Conservation (phyloP, 345 rosid species). For the Garcia nutans region DNA sequence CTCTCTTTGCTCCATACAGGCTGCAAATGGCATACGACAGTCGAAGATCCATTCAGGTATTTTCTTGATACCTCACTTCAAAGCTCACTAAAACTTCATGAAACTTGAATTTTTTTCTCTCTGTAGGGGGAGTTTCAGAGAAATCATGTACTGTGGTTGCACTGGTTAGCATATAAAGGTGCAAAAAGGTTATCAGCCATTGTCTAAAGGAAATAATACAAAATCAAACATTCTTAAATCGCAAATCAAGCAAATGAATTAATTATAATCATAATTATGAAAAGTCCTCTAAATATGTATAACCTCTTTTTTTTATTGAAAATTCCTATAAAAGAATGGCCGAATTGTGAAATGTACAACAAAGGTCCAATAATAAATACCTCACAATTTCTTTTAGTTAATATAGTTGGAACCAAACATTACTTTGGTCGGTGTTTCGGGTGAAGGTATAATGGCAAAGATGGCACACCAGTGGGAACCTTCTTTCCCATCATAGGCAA, state of each 20-base stretch:
- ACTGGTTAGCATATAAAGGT: too few species aligned
- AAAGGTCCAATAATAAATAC: neutral
- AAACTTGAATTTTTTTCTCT: too few species aligned
- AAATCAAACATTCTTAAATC: neutral
- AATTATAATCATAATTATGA: neutral
- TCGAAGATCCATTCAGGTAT: too few species aligned
- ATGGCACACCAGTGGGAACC: conserved; percentile 20
- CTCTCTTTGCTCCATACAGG: too few species aligned
- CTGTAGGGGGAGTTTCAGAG: too few species aligned
- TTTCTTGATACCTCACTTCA: too few species aligned
- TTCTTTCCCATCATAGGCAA: conserved; percentile 48
- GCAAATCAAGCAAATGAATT: neutral
- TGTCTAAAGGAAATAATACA: too few species aligned
- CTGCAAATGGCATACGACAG: neutral
- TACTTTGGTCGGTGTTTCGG: conserved; percentile 38
- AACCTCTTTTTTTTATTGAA: neutral
- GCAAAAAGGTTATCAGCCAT: too few species aligned
- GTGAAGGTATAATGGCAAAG: conserved; percentile 42
- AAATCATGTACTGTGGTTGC: too few species aligned
- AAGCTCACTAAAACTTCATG: too few species aligned
- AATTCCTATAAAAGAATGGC: conserved; percentile 26
- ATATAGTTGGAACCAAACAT: neutral
- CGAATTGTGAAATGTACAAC: conserved; percentile 13
- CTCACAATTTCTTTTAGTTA: neutral
- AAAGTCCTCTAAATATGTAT: neutral